Percentiles rank a stretch among this genome's conserved stretches.
Conservation (phyloP, 306 rosid species). For the Bauhinia variegata region DNA sequence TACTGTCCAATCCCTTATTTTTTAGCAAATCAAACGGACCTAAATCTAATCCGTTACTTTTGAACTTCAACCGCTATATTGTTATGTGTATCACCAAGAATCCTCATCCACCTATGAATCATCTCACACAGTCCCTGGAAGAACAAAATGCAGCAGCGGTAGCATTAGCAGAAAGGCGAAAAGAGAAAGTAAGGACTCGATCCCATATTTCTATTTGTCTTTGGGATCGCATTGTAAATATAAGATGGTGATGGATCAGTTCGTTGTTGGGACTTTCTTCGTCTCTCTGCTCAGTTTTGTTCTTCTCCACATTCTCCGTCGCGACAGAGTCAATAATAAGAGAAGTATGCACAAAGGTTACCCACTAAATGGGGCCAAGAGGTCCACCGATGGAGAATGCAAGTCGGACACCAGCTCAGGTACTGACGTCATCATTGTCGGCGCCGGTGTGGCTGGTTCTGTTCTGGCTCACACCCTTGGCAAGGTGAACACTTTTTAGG, state of each 20-base stretch:
- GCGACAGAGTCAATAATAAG: background rate
- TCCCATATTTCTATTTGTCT: background rate
- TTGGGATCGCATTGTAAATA: background rate
- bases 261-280: background rate
- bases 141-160: background rate
- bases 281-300: background rate
- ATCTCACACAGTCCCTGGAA: background rate
- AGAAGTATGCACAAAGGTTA: background rate
- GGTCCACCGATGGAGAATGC: background rate
- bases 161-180: background rate
- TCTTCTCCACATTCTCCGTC: background rate
- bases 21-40: no score
- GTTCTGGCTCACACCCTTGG: constrained; percentile 58
- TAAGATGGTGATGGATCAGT: background rate
- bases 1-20: no score
- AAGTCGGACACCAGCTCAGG: background rate
- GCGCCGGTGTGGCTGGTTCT: constrained; percentile 55
- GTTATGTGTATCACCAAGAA: no score
- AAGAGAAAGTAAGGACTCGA: background rate
- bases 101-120: background rate
- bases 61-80: background rate
- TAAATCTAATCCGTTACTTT: background rate
- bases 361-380: background rate
- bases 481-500: constrained; percentile 37
- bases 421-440: background rate